These are phyloP conservation scores for Cutaneotrichosporon sp. DNA, from an alignment of 1,284 basidiomycete genomes.

Conservation along the genomic window DNA sequence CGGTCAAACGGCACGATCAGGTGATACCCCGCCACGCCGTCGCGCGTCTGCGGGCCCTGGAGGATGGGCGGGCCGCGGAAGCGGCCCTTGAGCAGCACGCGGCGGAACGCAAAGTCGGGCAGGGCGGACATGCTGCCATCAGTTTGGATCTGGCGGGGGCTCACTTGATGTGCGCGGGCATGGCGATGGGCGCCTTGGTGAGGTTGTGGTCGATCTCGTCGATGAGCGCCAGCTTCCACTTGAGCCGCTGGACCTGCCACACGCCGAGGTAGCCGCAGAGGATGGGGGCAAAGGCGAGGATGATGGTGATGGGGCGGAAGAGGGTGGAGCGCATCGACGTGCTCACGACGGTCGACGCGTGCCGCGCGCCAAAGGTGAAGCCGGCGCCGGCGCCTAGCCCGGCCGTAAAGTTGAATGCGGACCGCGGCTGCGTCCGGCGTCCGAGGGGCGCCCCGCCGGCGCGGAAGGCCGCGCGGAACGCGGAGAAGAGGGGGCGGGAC, in stretches of 20 bases:
- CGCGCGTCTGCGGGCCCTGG: constrained; percentile 80
- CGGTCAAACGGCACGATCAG: constrained; percentile 26
- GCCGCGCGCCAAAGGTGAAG: constrained; percentile 1
- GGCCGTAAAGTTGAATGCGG: constrained; percentile 1
- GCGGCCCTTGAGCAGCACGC: constrained; percentile 73
- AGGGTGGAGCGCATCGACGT: constrained; percentile 24
- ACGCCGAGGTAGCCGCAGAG: constrained; percentile 89
- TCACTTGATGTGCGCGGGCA: constrained; percentile 88
- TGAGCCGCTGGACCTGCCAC: constrained; percentile 87
- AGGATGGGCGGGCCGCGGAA: constrained; percentile 81
- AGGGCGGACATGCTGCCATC: constrained; percentile 56
- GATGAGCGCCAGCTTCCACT: constrained; percentile 94
- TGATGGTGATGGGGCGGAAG: constrained; percentile 65
- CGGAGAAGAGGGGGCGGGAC: constrained; percentile 22
- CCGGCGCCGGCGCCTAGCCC: constrained; percentile 4
- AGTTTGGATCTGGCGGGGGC: constrained; percentile 38
- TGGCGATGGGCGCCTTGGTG: constrained; percentile 70
- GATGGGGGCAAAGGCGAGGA: constrained; percentile 84
- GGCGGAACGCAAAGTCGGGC: constrained; percentile 83
- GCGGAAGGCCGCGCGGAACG: constrained; percentile 18
- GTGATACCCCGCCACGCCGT: constrained; percentile 66
- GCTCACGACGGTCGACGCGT: constrained; percentile 15
- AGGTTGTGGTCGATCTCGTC: constrained; percentile 93
- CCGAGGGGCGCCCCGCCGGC: background rate
- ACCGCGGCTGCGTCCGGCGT: background rate